Base-by-base conservation (phyloP, 1,139 yeast genomes). In the Kodamaea plutei region DNA sequence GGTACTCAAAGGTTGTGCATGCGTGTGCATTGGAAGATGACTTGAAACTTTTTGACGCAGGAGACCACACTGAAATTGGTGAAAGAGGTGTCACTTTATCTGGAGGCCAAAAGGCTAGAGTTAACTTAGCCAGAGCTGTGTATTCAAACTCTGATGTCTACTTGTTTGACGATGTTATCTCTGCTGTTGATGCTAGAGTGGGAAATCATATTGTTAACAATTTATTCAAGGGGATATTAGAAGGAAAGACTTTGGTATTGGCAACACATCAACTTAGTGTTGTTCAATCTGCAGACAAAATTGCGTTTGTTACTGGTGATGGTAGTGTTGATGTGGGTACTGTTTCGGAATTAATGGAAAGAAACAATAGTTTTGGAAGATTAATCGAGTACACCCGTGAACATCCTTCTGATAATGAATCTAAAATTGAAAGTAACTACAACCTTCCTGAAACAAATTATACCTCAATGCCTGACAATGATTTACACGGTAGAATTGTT, bases 1-100 rank as follows among this genome's bases (percentile, higher is more conserved):
- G 44, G 28, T 66, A 66, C 43, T 40, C 45, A 4, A 41, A 47
- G 26, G 58, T 63, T 4, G 33, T 66, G 6, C 38, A 47, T 33
- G 66, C 70, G 5, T 66, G 72, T 51, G 62, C 65, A 16, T 56
- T 66, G 35, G 60, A 57, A 31, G 69, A 64, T 15, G 73, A 64
- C 45, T 44, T 64, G 36, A 41, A 40, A 4, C 33, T 40, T 12
- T 53, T 64, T 20, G 63, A 64, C 2, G 62, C 64, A 17, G 56
- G 58, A 26, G 70, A 64, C 40, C 36, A 48, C 24, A 64, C 69
- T 15, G 69, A 64, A 43, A 60, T 64, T 31, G 69, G 70, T 34
- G 70, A 64, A 47, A 52, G 69, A 40, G 70, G 70, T 40, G 52
- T 64, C 23, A 64, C 66, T 1, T 52, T 64, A 30, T 60, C 67